Conservation (phyloP, 2,329 filamentous ascomycete genomes). For the Incumbomyces lentus region DNA sequence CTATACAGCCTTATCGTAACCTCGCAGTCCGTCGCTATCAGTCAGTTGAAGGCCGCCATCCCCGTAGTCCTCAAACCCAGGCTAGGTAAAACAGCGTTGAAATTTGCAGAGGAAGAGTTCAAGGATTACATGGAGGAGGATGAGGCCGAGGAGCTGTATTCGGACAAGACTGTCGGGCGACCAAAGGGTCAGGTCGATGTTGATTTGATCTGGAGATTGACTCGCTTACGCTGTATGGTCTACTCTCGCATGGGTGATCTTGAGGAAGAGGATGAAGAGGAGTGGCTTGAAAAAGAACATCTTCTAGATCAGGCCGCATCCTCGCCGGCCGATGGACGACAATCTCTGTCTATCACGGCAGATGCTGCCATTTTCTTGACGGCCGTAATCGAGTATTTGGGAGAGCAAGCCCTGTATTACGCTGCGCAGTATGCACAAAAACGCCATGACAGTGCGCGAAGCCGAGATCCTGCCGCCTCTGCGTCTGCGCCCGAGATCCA, state of each 20-base stretch:
- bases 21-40: slow-evolving; percentile 66
- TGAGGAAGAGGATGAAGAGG: slow-evolving; percentile 95
- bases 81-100: slow-evolving; percentile 73
- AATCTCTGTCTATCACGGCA: slow-evolving; percentile 59
- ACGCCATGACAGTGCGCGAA: slow-evolving; percentile 40
- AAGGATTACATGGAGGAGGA: slow-evolving; percentile 73
- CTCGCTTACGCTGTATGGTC: slow-evolving; percentile 90
- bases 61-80: slow-evolving; percentile 80
- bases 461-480: slow-evolving; percentile 15
- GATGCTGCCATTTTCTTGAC: slow-evolving; percentile 93
- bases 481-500: slow-evolving; percentile 20
- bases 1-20: slow-evolving; percentile 80
- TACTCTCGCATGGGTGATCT: slow-evolving; percentile 93
- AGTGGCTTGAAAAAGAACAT: slow-evolving; percentile 70
- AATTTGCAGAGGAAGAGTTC: slow-evolving; percentile 75
- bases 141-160: slow-evolving; percentile 55
- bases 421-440: slow-evolving; percentile 75
- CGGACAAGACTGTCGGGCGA: slow-evolving; percentile 43
- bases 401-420: slow-evolving; percentile 79
- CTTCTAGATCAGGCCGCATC: slow-evolving; percentile 45
- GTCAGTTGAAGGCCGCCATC: slow-evolving; percentile 68
- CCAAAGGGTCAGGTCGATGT: slow-evolving; percentile 64
- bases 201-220: slow-evolving; percentile 90
- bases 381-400: slow-evolving; percentile 86
- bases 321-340: slow-evolving; percentile 33